Percentiles rank a stretch among this genome's conserved stretches.
Evolutionary conservation across 257 asterid genomes (phyloP).

Genomic region (Rehmannia glutinosa): DNA sequence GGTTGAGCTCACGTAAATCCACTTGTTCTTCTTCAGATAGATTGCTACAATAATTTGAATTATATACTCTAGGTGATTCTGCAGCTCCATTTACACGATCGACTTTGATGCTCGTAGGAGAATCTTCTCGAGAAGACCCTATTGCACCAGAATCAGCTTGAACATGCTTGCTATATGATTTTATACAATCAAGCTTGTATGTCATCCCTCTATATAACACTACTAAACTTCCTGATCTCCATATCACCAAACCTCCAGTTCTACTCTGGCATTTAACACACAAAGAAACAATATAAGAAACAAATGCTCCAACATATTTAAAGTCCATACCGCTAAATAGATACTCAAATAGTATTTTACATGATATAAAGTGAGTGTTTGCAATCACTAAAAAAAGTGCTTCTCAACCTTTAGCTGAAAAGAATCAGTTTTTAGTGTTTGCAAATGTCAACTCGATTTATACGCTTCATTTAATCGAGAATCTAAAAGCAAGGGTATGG

Average conservation of each 20-base stretch:
- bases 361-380: too few species aligned
- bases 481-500: too few species aligned
- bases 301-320: too few species aligned
- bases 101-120: constrained; percentile 16
- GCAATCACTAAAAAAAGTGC: too few species aligned
- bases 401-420: too few species aligned
- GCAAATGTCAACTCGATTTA: too few species aligned
- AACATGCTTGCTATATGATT: constrained; percentile 42
- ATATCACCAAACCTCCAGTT: constrained; percentile 88
- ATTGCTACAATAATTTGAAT: constrained; percentile 25
- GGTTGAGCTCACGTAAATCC: constrained; percentile 56
- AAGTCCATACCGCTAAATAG: too few species aligned
- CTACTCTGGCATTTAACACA: constrained; percentile 54
- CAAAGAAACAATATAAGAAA: constrained; percentile 26
- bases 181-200: constrained; percentile 69
- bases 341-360: too few species aligned
- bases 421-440: too few species aligned
- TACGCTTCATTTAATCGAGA: too few species aligned
- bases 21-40: constrained; percentile 49
- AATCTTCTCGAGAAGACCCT: constrained; percentile 29
- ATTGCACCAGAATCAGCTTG: constrained; percentile 23
- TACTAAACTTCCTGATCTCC: constrained; percentile 84
- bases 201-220: constrained; percentile 80
- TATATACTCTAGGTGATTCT: constrained; percentile 21
- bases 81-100: constrained; percentile 22